phyloP scores from a whole-genome alignment of 1,139 yeast genomes.

The Diutina rugosa region DNA sequence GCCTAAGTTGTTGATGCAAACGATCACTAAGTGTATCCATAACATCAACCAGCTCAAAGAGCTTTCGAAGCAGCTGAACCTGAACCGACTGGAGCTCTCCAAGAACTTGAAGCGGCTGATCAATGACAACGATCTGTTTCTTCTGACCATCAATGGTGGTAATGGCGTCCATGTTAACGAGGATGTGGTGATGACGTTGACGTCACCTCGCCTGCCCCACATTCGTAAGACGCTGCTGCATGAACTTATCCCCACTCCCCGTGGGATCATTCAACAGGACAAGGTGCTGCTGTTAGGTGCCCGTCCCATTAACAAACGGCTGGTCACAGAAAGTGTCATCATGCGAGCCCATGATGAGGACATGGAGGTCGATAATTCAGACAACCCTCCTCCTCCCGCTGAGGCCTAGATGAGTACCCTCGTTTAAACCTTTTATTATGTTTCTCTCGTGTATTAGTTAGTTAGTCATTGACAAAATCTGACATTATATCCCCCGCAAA shows the following conservation, averaged over 20 bases:
- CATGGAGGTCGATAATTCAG: not conserved
- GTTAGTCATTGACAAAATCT: not conserved
- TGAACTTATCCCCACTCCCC: not conserved
- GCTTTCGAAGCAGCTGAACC: slow-evolving; percentile 35
- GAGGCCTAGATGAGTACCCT: not conserved
- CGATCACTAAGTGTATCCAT: slow-evolving; percentile 74
- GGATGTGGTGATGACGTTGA: not conserved
- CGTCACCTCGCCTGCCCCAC: not conserved
- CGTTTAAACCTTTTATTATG: not conserved
- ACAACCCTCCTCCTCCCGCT: not conserved
- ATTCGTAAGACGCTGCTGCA: slow-evolving; percentile 2
- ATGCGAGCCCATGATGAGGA: not conserved
- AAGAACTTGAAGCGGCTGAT: slow-evolving; percentile 20
- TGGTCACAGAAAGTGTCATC: slow-evolving; percentile 1
- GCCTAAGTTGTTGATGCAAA: slow-evolving; percentile 70
- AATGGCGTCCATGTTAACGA: not conserved
- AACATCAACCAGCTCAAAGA: slow-evolving; percentile 47
- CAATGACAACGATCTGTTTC: not conserved
- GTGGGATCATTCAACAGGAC: not conserved
- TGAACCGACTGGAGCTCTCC: slow-evolving; percentile 35
- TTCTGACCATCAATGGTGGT: not conserved
- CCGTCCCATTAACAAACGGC: not conserved
- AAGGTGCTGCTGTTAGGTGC: not conserved
- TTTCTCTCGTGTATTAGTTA: not conserved
- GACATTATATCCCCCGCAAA: not conserved